Conservation (phyloP, 148 eudicot genomes). For the Rhododendron mucronatum region DNA sequence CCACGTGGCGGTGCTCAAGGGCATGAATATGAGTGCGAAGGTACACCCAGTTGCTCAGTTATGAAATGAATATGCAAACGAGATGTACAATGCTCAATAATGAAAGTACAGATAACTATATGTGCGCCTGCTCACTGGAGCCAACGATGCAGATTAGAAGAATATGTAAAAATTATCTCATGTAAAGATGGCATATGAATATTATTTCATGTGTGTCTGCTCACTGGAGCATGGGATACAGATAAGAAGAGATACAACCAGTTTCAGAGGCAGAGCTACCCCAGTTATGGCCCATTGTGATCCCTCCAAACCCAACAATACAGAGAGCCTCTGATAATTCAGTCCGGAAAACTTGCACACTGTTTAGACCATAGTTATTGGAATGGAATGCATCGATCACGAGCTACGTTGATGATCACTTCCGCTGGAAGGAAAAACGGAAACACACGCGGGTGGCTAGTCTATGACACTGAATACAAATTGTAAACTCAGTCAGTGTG, state of each 20-base stretch:
- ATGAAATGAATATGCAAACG: neutral
- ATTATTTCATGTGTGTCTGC: neutral
- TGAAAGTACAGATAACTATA: neutral
- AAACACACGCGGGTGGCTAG: neutral
- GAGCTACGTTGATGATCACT: neutral
- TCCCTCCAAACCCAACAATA: neutral
- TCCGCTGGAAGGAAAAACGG: neutral
- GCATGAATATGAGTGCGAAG: no score
- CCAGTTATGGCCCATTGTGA: neutral
- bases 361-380: neutral
- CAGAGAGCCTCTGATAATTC: neutral
- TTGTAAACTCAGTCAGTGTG: neutral
- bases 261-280: neutral
- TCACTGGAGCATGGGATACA: neutral
- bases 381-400: neutral
- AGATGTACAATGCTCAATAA: neutral
- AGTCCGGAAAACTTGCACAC: neutral
- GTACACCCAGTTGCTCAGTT: no score
- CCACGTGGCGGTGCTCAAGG: no score
- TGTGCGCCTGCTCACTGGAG: no score
- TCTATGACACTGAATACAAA: neutral
- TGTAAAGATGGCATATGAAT: neutral
- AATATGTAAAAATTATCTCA: neutral
- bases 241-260: neutral
- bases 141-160: neutral